Evolutionary conservation across 169 alveolate species (phyloP).

Genomic region (Plasmodium chabaudi): DNA sequence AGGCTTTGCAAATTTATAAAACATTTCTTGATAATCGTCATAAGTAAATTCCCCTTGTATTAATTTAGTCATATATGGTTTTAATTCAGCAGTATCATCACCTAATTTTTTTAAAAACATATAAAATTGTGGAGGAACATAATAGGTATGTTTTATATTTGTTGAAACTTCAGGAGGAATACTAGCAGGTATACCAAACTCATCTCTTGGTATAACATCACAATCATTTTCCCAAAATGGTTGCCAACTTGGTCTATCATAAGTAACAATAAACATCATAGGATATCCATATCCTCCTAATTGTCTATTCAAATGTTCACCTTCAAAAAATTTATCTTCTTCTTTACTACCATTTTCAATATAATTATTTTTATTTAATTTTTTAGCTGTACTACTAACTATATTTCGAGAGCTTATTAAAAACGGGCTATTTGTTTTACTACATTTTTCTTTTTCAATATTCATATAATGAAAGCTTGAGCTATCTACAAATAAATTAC

Average conservation of each 20-base stretch:
- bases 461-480: too few relatives aligned
- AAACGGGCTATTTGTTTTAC: not conserved
- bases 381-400: not conserved
- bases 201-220: conserved; percentile 86
- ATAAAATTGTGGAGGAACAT: conserved; percentile 92
- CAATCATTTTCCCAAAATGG: conserved; percentile 81
- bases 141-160: conserved; percentile 84
- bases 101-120: conserved; percentile 92
- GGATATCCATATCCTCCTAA: conserved; percentile 84
- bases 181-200: conserved; percentile 84
- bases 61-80: conserved; percentile 90
- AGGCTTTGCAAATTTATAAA: conserved; percentile 91
- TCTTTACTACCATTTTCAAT: not conserved
- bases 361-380: not conserved
- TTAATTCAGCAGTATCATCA: conserved; percentile 91
- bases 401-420: not conserved
- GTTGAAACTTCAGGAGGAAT: conserved; percentile 86
- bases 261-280: conserved; percentile 81
- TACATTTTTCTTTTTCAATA: too few relatives aligned
- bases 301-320: conserved; percentile 54
- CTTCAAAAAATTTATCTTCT: conserved; percentile 41
- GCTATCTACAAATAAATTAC: too few relatives aligned
- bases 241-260: conserved; percentile 86
- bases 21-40: conserved; percentile 93
- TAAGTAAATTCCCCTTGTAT: conserved; percentile 88